Evolutionary conservation across 202 grass and related monocot species (phyloP).

Genomic region (Panicum hallii): DNA sequence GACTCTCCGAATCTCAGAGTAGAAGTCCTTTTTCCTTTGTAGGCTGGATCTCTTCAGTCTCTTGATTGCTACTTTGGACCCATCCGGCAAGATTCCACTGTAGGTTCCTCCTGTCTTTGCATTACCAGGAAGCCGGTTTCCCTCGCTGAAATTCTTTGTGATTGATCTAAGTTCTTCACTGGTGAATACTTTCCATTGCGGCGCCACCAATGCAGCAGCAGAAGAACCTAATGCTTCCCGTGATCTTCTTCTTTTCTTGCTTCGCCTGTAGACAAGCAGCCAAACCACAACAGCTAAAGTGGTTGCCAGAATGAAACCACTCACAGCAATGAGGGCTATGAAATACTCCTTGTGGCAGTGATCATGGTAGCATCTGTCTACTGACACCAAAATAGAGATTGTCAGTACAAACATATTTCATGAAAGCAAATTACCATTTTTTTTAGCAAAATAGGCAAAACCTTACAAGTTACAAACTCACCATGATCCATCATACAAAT

Average conservation of each 20-base stretch:
- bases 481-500: constrained; percentile 83
- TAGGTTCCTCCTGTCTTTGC: constrained; percentile 98
- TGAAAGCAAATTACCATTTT: background rate
- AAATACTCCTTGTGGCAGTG: constrained; percentile 89
- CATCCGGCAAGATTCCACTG: constrained; percentile 82
- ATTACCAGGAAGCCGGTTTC: constrained; percentile 92
- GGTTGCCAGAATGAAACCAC: constrained; percentile 79
- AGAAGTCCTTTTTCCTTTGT: constrained; percentile 98
- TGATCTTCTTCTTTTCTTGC: constrained; percentile 90
- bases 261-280: constrained; percentile 84
- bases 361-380: constrained; percentile 63
- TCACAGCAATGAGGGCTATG: constrained; percentile 75
- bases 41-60: constrained; percentile 93
- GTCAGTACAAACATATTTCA: constrained; percentile 25
- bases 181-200: constrained; percentile 88
- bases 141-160: constrained; percentile 99
- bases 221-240: constrained; percentile 71
- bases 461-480: constrained; percentile 42
- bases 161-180: constrained; percentile 89
- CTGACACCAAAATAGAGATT: constrained; percentile 24
- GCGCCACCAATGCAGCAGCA: constrained; percentile 72
- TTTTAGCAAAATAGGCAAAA: background rate
- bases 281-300: constrained; percentile 85
- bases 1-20: constrained; percentile 94
- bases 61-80: constrained; percentile 87